Evolutionary conservation across 345 rosid genomes (phyloP), one percentile per base, ranked within the genome.

Genomic region (Bruguiera sexangula): DNA sequence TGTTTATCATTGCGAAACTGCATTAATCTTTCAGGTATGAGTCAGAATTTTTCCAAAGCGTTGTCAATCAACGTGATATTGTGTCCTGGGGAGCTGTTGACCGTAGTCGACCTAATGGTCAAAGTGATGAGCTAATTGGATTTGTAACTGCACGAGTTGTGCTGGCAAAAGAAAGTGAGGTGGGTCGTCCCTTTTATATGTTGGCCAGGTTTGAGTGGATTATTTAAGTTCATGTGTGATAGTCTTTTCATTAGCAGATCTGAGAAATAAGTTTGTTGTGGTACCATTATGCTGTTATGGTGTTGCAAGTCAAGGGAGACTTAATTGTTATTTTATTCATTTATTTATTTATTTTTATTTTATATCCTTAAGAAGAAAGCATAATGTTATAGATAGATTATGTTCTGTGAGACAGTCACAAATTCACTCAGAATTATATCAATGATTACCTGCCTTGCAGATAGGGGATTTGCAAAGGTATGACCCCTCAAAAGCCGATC

Each of bases 71-170:
- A 66, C 84, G 79, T 57, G 91, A 88, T 72, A 88, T 91, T 62
- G 82, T 94, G 74, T 85, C 98, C 18, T 94, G 97, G 97, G 98
- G 88, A 79, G 98, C 97, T 68, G 86, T 89, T 74, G 97, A 94
- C 74, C 82, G 89, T 59, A 84, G 84, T 76, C 87, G 88, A 31
- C 87, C 89, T 54, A 79, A 89, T 76, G 94, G 85, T 75, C 73
- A 72, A 24, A 77, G 80, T 65, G 93, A 94, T 60, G 96, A 89
- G 79, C 88, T 91, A 67, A 85, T 94, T 82, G 98, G 98, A 70
- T 94, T 94, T 78, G 89, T 94, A 62, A 91, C 98, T 69, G 97
- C 95, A 63, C 78, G 90, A 62, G 79, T 87, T 55, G 87, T 85
- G 60, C 76, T 71, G 78, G 92, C 96, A 60, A 89, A 73, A 81